Percentiles rank a stretch among this genome's conserved stretches.
phyloP scores from a whole-genome alignment of 2,329 filamentous ascomycete genomes.

The Cladophialophora bantiana region DNA sequence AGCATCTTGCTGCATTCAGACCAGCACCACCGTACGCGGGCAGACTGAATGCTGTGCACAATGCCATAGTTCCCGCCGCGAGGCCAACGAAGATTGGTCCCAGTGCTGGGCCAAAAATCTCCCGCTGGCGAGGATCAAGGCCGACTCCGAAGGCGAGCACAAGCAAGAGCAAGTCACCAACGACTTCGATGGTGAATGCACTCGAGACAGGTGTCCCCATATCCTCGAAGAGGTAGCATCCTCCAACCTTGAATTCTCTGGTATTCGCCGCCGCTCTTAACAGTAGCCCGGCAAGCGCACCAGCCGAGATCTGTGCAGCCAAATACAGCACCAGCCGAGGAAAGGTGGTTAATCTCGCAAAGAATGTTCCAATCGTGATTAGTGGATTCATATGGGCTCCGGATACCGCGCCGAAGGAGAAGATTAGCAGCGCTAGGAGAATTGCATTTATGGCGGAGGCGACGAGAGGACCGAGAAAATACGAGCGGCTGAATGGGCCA shows the following conservation, averaged over 20 bases:
- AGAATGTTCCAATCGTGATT: constrained; percentile 62
- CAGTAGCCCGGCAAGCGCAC: constrained; percentile 54
- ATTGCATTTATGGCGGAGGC: constrained; percentile 51
- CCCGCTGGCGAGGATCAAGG: constrained; percentile 60
- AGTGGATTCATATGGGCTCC: constrained; percentile 63
- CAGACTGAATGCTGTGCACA: constrained; percentile 49
- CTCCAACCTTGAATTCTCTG: constrained; percentile 47
- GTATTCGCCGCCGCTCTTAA: constrained; percentile 48
- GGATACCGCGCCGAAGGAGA: constrained; percentile 56
- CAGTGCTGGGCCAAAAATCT: constrained; percentile 58
- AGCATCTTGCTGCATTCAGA: constrained; percentile 56
- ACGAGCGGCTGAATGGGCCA: constrained; percentile 43
- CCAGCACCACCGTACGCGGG: constrained; percentile 54
- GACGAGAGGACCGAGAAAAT: constrained; percentile 45
- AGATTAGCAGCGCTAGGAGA: constrained; percentile 58
- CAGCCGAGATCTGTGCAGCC: constrained; percentile 55
- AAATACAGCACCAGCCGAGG: constrained; percentile 59
- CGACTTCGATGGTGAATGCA: constrained; percentile 58
- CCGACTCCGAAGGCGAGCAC: constrained; percentile 61
- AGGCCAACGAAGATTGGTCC: constrained; percentile 59
- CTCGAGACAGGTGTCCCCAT: constrained; percentile 47
- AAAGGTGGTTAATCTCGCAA: constrained; percentile 58
- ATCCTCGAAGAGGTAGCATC: constrained; percentile 49
- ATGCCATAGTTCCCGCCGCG: constrained; percentile 47
- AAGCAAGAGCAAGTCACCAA: constrained; percentile 55